phyloP scores from a whole-genome alignment of 2,329 filamentous ascomycete genomes.

The Colletotrichum karsti region DNA sequence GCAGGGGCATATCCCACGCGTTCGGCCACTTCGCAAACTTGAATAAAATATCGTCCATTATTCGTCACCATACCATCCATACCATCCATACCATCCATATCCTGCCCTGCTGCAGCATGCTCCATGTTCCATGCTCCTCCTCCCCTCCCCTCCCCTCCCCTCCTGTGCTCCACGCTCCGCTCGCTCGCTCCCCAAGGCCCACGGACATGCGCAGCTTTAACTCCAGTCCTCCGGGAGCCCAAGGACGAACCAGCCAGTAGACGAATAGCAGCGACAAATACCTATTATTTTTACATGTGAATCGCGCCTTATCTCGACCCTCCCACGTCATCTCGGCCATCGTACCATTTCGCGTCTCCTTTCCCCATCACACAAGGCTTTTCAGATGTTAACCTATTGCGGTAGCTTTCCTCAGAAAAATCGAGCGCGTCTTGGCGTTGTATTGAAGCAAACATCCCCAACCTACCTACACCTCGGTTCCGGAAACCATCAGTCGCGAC shows the following conservation, averaged over 20 bases:
- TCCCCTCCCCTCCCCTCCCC: background rate
- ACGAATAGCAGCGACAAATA: slow-evolving; percentile 21
- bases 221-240: background rate
- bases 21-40: slow-evolving; percentile 3
- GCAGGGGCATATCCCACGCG: slow-evolving; percentile 8
- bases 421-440: background rate
- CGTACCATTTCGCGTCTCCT: background rate
- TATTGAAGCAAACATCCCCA: too few species aligned
- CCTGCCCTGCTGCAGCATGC: background rate
- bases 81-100: background rate
- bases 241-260: background rate
- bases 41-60: background rate
- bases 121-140: background rate
- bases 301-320: slow-evolving; percentile 23
- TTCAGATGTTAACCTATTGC: background rate
- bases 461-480: too few species aligned
- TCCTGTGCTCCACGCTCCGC: background rate
- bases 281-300: slow-evolving; percentile 27
- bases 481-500: background rate
- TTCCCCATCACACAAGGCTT: background rate
- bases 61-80: background rate
- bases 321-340: slow-evolving; percentile 20
- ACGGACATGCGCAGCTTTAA: background rate
- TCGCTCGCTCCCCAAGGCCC: background rate
- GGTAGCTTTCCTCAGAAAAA: background rate